phyloP scores from a whole-genome alignment of 257 asterid species.

The Apocynum venetum region DNA sequence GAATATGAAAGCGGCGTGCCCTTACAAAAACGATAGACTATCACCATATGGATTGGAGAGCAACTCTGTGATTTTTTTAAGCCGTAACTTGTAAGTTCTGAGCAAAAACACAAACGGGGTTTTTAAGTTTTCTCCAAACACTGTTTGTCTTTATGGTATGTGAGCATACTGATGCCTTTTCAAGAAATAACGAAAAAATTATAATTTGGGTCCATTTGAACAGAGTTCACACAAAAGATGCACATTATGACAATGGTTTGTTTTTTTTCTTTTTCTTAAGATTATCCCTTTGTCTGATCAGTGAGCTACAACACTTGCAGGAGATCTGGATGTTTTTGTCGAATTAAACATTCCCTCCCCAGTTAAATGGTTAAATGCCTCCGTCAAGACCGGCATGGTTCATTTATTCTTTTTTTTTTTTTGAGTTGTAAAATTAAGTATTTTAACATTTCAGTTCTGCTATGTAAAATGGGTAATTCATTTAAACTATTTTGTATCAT shows the following conservation, averaged over 20 bases:
- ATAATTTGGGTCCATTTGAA: not conserved
- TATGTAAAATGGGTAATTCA: too few species aligned
- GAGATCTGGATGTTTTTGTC: not conserved
- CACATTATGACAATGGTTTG: not conserved
- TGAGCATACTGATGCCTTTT: not conserved
- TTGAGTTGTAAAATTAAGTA: not conserved
- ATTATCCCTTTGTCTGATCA: conserved; percentile 3
- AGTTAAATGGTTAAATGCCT: not conserved
- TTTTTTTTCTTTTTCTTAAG: not conserved
- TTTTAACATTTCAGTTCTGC: too few species aligned
- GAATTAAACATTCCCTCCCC: not conserved
- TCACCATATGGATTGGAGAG: not conserved
- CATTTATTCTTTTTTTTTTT: not conserved
- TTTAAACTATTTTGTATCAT: too few species aligned
- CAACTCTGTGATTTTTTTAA: not conserved
- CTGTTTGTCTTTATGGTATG: not conserved
- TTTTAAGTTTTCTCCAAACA: not conserved
- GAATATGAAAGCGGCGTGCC: not conserved
- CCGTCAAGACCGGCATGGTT: conserved; percentile 1
- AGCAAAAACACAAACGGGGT: not conserved
- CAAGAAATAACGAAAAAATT: not conserved
- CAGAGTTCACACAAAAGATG: not conserved
- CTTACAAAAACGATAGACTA: not conserved
- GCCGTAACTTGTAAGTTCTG: not conserved
- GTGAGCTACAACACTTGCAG: not conserved